Conservation (phyloP, 352 stramenopile genomes). For the Peronospora destructor region DNA sequence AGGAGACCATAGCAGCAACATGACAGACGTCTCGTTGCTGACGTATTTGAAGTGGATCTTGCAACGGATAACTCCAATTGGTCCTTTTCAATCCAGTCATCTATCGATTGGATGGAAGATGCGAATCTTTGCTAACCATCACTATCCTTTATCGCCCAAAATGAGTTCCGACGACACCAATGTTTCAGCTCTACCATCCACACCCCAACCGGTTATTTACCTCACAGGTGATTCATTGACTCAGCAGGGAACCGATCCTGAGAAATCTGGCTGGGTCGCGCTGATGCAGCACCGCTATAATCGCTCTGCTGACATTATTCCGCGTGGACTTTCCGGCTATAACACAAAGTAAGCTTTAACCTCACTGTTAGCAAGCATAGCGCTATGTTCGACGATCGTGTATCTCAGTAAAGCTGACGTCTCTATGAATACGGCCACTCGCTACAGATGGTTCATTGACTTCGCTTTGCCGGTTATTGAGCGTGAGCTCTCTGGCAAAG, state of each 20-base stretch:
- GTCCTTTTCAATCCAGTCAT: no score
- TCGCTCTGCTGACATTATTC: constrained; percentile 33
- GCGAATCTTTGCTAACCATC: not conserved
- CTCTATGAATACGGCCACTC: not conserved
- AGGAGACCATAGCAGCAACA: no score
- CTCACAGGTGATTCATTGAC: constrained; percentile 49
- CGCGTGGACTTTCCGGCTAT: constrained; percentile 44
- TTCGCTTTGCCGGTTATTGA: constrained; percentile 32
- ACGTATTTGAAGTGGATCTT: no score
- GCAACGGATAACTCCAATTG: no score
- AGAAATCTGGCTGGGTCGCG: constrained; percentile 31
- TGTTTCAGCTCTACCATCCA: constrained; percentile 1
- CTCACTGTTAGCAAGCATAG: no score
- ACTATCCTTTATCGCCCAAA: not conserved
- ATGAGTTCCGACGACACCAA: constrained; percentile 18
- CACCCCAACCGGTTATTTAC: constrained; percentile 31
- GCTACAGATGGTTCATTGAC: constrained; percentile 42
- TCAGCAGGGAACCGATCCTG: constrained; percentile 28
- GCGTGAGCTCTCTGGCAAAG: constrained; percentile 28
- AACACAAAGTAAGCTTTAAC: constrained; percentile 33
- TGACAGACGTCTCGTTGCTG: no score
- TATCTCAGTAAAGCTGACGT: not conserved
- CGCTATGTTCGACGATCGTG: not conserved
- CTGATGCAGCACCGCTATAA: constrained; percentile 43
- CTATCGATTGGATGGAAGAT: not conserved